phyloP scores from a whole-genome alignment of 176 grass and related monocot genomes.

The Juncus effusus region DNA sequence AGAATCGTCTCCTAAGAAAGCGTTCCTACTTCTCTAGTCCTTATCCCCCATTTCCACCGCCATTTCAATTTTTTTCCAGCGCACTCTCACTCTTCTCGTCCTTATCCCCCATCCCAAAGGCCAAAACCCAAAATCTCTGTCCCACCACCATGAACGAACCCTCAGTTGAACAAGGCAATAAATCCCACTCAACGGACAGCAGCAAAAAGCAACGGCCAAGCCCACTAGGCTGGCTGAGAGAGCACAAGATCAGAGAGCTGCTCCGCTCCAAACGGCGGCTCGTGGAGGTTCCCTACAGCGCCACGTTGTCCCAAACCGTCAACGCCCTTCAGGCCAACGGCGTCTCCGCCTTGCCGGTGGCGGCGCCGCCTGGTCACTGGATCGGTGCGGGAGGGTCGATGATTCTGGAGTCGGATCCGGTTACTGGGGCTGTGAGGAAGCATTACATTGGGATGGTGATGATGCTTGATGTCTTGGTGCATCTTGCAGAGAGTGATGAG shows the following conservation, averaged over 20 bases:
- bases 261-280: conserved; percentile 55
- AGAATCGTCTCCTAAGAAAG: background rate
- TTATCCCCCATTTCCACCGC: too few species aligned
- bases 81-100: background rate
- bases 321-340: conserved; percentile 56
- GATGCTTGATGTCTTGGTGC: conserved; percentile 73
- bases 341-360: conserved; percentile 58
- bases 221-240: conserved; percentile 50
- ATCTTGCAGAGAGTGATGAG: conserved; percentile 50
- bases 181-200: background rate
- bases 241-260: conserved; percentile 51
- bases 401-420: conserved; percentile 82
- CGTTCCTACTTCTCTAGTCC: too few species aligned
- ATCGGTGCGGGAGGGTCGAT: conserved; percentile 80
- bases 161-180: background rate
- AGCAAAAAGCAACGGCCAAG: conserved; percentile 58
- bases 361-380: conserved; percentile 74
- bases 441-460: conserved; percentile 97
- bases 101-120: conserved; percentile 3
- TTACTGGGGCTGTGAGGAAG: conserved; percentile 73
- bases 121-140: background rate
- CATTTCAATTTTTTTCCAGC: background rate
- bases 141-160: background rate
- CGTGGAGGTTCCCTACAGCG: conserved; percentile 82
- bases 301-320: conserved; percentile 60